Evolutionary conservation across 2,329 filamentous ascomycete genomes (phyloP).

Genomic region (Hymenoscyphus fraxineus): DNA sequence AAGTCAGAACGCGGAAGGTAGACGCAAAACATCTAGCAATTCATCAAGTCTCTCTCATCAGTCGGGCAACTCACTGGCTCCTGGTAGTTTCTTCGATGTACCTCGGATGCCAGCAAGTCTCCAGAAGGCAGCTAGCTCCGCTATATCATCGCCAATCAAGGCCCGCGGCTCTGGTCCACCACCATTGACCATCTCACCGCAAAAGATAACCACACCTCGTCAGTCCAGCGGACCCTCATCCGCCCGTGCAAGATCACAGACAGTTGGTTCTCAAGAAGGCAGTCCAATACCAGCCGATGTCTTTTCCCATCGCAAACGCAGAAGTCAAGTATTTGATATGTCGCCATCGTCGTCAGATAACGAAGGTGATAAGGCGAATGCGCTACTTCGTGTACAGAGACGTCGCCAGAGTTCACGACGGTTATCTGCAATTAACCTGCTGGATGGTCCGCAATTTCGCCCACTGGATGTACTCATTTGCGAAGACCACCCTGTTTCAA

Average conservation of each 20-base stretch:
- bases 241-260: conserved; percentile 80
- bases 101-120: conserved; percentile 58
- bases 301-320: conserved; percentile 77
- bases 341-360: conserved; percentile 98
- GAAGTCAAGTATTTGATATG: conserved; percentile 92
- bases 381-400: conserved; percentile 84
- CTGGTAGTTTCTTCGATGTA: conserved; percentile 68
- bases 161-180: conserved; percentile 44
- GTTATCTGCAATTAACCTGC: conserved; percentile 83
- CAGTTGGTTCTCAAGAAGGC: conserved; percentile 89
- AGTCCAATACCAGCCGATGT: conserved; percentile 66
- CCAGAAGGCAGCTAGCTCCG: conserved; percentile 55
- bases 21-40: conserved; percentile 88
- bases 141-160: conserved; percentile 55
- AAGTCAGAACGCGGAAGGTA: conserved; percentile 69
- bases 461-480: conserved; percentile 93
- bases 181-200: conserved; percentile 55
- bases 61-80: conserved; percentile 65
- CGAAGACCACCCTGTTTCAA: conserved; percentile 94
- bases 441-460: conserved; percentile 80
- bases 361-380: conserved; percentile 88
- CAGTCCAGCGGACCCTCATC: conserved; percentile 59
- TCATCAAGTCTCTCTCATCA: conserved; percentile 81
- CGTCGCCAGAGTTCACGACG: conserved; percentile 93
- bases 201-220: conserved; percentile 59